These are phyloP conservation scores for Alternaria novae-zelandiae DNA, from an alignment of 2,329 filamentous ascomycete species.

Conservation along the genomic window DNA sequence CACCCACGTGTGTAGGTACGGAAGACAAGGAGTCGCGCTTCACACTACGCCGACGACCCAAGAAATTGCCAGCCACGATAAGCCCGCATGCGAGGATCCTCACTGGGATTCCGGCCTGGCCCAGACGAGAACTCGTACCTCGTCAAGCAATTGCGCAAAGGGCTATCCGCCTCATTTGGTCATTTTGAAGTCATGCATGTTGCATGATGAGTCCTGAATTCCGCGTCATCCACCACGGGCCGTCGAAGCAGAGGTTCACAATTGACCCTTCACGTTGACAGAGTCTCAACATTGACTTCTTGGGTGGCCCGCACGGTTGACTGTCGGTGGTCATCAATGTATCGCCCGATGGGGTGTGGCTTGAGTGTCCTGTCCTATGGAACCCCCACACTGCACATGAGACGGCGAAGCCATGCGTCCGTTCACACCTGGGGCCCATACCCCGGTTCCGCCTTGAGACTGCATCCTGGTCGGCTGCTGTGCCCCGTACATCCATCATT, in stretches of 20 bases:
- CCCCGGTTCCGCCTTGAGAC: slow-evolving; percentile 36
- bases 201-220: neutral
- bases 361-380: slow-evolving; percentile 30
- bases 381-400: slow-evolving; percentile 45
- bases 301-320: slow-evolving; percentile 12
- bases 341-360: slow-evolving; percentile 33
- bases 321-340: slow-evolving; percentile 12
- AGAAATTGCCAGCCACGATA: slow-evolving; percentile 21
- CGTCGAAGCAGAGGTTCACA: neutral
- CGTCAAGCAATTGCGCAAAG: neutral
- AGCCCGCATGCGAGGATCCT: slow-evolving; percentile 28
- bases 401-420: slow-evolving; percentile 39
- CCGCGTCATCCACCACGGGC: neutral
- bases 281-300: slow-evolving; percentile 7
- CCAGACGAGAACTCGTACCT: slow-evolving; percentile 14
- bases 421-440: slow-evolving; percentile 33
- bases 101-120: slow-evolving; percentile 28
- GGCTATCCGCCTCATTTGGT: neutral
- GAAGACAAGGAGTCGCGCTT: slow-evolving; percentile 12
- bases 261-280: neutral
- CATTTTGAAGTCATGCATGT: neutral
- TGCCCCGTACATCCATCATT: slow-evolving; percentile 30
- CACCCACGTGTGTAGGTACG: slow-evolving; percentile 22
- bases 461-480: slow-evolving; percentile 37
- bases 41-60: slow-evolving; percentile 8